Base-by-base conservation (phyloP, 2,329 filamentous ascomycete species). In the Xylaria sp. region DNA sequence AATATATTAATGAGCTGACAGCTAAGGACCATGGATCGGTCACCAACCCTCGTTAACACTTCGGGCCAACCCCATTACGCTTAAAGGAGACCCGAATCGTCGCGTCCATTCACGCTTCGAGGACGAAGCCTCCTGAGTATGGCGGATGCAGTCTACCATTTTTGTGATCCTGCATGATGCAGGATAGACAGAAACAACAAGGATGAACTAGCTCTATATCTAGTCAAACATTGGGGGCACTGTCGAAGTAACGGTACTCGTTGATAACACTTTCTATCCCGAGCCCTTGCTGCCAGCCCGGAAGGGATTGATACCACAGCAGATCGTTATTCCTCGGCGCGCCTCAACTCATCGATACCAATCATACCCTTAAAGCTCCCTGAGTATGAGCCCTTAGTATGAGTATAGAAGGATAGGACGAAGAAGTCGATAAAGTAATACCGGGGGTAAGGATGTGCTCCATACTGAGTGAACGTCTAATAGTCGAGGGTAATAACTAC, bases 271-370 rank as follows among this genome's bases (percentile, higher is more conserved):
- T 65, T 63, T 32, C 23, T 67, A 25, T 63, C 41, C 41, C n/a
- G 25, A 52, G 48, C 15, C 18, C 50, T 62, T 52, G 37, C 61
- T 23, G 59, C 57, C 55, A 57, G 34, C 56, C 54, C 61, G 9
- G 9, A n/a, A 52, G 39, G n/a, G 13, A 41, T 50, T 46, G 28
- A 55, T 63, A 28, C 37, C 54, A 55, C 25, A 63, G 70, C 63
- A 68, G 73, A 72, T 74, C 70, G 41, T 61, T 63, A 71, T 72
- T 70, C 52, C 55, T 70, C 52, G 55, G 32, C 32, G 64, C 46
- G 69, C 73, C 71, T 74, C 70, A 75, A 68, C 70, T 74, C 59
- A 58, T 58, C 20, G 52, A 70, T 50, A 59, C 65, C 69, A 55
- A 55, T 63, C 67, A 66, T 67, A 57, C 62, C 34, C 63, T 18